phyloP scores from a whole-genome alignment of 345 rosid species.

The Eucalyptus rudis region DNA sequence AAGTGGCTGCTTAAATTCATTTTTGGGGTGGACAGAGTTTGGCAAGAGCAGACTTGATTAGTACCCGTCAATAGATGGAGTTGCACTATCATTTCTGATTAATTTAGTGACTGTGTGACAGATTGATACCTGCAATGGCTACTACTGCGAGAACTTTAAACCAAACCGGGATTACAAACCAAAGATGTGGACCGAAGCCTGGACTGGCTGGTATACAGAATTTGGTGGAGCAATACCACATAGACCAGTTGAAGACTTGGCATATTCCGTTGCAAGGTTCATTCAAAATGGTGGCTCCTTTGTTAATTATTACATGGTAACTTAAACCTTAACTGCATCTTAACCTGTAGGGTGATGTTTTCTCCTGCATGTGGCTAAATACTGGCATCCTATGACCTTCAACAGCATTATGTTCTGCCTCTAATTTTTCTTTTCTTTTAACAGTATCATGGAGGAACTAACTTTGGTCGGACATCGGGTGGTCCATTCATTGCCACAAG shows the following conservation, averaged over 20 bases:
- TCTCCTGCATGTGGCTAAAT: background rate
- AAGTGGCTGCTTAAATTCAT: background rate
- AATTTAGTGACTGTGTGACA: background rate
- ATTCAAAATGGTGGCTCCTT: constrained; percentile 78
- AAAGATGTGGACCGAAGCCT: constrained; percentile 92
- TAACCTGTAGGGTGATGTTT: background rate
- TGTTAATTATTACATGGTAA: constrained; percentile 83
- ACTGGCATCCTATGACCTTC: background rate
- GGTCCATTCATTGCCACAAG: constrained; percentile 94
- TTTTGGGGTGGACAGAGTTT: background rate
- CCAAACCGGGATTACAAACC: constrained; percentile 62
- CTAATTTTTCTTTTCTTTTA: background rate
- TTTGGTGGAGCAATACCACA: constrained; percentile 68
- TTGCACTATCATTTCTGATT: background rate
- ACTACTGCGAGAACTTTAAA: constrained; percentile 62
- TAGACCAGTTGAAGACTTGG: constrained; percentile 81
- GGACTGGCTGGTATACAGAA: constrained; percentile 89
- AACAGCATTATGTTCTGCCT: background rate
- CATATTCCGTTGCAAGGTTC: constrained; percentile 69
- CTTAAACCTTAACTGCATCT: background rate
- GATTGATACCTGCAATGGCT: constrained; percentile 91
- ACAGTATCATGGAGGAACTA: constrained; percentile 95
- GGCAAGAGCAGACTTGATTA: background rate
- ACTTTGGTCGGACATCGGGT: constrained; percentile 88
- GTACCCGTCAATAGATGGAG: background rate